These are phyloP conservation scores for Pseudonectria buxi DNA, from an alignment of 2,329 filamentous ascomycete genomes.

Conservation along the genomic window DNA sequence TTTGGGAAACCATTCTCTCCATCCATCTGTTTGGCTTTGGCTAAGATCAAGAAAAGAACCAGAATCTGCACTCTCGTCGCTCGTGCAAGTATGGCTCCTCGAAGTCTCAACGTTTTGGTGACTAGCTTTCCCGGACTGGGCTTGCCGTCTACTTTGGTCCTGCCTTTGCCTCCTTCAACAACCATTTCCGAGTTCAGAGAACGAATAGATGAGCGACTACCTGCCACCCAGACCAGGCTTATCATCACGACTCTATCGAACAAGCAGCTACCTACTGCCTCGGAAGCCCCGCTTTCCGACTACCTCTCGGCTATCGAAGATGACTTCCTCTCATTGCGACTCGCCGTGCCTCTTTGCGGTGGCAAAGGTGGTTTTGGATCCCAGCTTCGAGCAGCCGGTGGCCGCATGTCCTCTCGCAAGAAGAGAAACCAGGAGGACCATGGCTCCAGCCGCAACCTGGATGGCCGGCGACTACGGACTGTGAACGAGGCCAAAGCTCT, in stretches of 20 bases:
- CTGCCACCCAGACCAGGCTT: conserved; percentile 51
- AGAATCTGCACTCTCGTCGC: too few relatives aligned
- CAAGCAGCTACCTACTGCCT: conserved; percentile 54
- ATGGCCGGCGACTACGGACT: conserved; percentile 82
- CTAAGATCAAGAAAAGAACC: too few relatives aligned
- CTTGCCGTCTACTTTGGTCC: conserved; percentile 72
- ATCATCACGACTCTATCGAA: conserved; percentile 79
- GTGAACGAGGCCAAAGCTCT: conserved; percentile 93
- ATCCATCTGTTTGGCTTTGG: too few relatives aligned
- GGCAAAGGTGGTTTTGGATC: conserved; percentile 98
- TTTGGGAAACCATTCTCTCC: background rate
- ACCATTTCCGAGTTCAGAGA: conserved; percentile 61
- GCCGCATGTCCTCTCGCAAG: conserved; percentile 94
- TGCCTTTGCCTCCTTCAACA: conserved; percentile 62
- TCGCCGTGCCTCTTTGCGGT: conserved; percentile 73
- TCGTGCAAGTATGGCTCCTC: conserved; percentile 42
- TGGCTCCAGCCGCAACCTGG: conserved; percentile 86
- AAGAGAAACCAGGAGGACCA: conserved; percentile 81
- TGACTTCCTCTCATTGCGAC: conserved; percentile 74
- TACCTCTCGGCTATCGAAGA: conserved; percentile 52
- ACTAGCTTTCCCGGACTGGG: conserved; percentile 78
- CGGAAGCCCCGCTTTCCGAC: conserved; percentile 49
- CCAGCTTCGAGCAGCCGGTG: conserved; percentile 90
- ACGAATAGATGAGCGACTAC: conserved; percentile 55
- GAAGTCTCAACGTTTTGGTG: conserved; percentile 71